phyloP scores from a whole-genome alignment of 2,329 filamentous ascomycete genomes.

The Botrytis porri region DNA sequence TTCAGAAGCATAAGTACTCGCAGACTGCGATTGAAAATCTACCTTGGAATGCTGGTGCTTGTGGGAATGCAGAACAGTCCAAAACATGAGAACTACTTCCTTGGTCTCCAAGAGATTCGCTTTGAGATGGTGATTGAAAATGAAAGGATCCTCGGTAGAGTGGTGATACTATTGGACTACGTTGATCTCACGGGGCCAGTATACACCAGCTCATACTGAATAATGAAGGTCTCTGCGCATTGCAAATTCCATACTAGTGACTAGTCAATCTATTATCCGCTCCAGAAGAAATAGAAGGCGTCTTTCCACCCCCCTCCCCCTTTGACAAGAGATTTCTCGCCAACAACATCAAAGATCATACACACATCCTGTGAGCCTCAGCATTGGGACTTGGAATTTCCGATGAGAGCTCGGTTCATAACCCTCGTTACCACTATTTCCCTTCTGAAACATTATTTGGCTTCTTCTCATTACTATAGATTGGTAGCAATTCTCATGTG shows the following conservation, averaged over 20 bases:
- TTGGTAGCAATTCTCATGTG: not conserved
- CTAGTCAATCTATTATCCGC: not conserved
- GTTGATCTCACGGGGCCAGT: not conserved
- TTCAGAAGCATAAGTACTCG: too few species aligned
- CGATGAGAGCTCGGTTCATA: not conserved
- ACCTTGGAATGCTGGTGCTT: too few species aligned
- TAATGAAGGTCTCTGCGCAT: not conserved
- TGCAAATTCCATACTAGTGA: not conserved
- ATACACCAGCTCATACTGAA: not conserved
- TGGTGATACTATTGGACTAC: not conserved
- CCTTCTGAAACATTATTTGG: not conserved
- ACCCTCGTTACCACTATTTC: not conserved
- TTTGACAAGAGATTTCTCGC: too few species aligned
- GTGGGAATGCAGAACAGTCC: rapidly evolving
- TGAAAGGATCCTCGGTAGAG: not conserved
- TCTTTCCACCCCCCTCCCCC: too few species aligned
- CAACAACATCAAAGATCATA: too few species aligned
- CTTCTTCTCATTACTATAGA: not conserved
- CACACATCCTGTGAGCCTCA: not conserved
- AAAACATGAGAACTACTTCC: not conserved
- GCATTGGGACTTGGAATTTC: too few species aligned
- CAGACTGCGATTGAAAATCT: too few species aligned
- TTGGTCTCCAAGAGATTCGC: not conserved
- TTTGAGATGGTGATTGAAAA: not conserved
- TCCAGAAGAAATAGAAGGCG: not conserved